Evolutionary conservation across 768 basidiomycete genomes (phyloP).

Genomic region (Termitomyces sp.): DNA sequence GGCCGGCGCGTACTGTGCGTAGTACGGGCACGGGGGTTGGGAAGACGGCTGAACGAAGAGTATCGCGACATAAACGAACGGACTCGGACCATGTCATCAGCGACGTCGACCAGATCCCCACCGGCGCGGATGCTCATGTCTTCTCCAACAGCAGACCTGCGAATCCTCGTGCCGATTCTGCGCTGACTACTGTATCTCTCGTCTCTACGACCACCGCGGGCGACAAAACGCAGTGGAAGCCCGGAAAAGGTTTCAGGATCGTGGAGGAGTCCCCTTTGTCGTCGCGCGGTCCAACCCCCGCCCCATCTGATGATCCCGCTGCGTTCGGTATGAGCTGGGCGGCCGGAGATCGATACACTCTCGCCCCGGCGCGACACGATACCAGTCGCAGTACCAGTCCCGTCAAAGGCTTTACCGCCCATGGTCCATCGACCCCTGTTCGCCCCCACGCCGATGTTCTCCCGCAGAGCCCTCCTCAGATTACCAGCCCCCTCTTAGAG

Average conservation of each 20-base stretch:
- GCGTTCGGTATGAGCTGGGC: constrained; percentile 15
- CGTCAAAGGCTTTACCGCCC: neutral
- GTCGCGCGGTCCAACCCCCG: constrained; percentile 8
- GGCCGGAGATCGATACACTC: constrained; percentile 35
- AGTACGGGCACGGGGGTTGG: neutral
- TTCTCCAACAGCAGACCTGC: neutral
- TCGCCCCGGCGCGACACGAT: constrained; percentile 28
- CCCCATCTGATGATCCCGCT: constrained; percentile 10
- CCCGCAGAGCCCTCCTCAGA: constrained; percentile 51
- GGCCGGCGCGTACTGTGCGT: constrained; percentile 19
- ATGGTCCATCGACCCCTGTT: neutral
- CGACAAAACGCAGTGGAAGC: constrained; percentile 23
- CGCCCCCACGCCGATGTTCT: constrained; percentile 23
- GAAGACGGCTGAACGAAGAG: constrained; percentile 9
- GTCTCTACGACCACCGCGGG: constrained; percentile 13
- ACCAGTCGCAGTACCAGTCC: constrained; percentile 20
- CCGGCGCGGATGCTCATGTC: neutral
- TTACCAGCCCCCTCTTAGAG: constrained; percentile 56
- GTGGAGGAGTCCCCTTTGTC: constrained; percentile 30
- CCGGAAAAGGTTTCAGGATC: constrained; percentile 39
- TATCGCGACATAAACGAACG: constrained; percentile 17
- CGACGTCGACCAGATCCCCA: constrained; percentile 8
- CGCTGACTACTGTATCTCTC: constrained; percentile 11
- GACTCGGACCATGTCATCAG: constrained; percentile 24
- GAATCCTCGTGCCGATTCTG: constrained; percentile 9